Conservation (phyloP, 371 early-diverging fungal species). For the Haplosporangium sp. region DNA sequence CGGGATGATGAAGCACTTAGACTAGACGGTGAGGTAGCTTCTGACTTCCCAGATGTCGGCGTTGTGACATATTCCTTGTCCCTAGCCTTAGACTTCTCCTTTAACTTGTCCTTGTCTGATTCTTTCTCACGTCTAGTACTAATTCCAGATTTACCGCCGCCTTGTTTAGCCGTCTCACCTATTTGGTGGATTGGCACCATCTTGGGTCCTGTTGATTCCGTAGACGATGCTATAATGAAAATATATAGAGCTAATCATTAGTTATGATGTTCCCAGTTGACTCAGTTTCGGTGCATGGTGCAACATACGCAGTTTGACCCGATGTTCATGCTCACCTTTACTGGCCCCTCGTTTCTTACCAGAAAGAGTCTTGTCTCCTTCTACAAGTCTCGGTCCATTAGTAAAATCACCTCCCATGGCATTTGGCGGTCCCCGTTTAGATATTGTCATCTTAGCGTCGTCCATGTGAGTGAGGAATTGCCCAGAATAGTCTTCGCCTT, state of each 20-base stretch:
- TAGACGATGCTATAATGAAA: neutral
- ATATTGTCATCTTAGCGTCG: neutral
- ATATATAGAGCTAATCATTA: neutral
- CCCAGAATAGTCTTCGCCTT: neutral
- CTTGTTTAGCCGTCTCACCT: conserved; percentile 10
- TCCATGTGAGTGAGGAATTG: no score
- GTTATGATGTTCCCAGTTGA: no score
- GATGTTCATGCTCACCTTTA: conserved; percentile 7
- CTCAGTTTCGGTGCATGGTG: no score
- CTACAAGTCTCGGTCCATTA: neutral
- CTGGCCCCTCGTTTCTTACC: conserved; percentile 14
- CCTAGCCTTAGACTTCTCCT: conserved; percentile 7
- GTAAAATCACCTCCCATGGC: neutral
- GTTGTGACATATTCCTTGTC: neutral
- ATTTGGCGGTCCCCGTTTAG: neutral
- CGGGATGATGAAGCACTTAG: neutral
- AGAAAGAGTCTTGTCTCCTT: conserved; percentile 3
- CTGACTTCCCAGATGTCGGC: conserved; percentile 5
- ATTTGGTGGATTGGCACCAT: conserved; percentile 41
- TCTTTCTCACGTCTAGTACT: neutral
- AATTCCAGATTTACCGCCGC: no score
- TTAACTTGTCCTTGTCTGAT: conserved; percentile 7
- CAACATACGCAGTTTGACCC: no score
- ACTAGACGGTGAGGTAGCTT: neutral
- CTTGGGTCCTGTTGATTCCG: conserved; percentile 15